Evolutionary conservation across 1,284 basidiomycete genomes (phyloP).

Genomic region (Thelephora terrestris): DNA sequence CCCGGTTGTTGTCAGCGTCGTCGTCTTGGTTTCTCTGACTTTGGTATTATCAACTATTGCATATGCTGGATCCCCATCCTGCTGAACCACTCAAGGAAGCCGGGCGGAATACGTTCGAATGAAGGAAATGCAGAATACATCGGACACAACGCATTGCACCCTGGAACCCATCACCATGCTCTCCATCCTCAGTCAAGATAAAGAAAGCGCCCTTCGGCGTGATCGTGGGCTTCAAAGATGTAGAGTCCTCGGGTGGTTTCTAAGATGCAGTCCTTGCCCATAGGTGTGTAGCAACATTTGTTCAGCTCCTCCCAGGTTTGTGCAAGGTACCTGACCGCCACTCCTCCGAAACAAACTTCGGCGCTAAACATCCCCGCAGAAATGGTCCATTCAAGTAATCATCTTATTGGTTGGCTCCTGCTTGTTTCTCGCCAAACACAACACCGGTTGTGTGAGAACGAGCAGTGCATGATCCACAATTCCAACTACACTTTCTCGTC

Average conservation of each 20-base stretch:
- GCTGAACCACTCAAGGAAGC: constrained; percentile 48
- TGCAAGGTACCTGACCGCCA: not conserved
- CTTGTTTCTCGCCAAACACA: too few relatives aligned
- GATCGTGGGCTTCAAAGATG: constrained; percentile 11
- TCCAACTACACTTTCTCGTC: constrained; percentile 73
- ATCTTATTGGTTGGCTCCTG: too few relatives aligned
- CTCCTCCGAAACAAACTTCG: constrained; percentile 45
- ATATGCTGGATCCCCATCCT: too few relatives aligned
- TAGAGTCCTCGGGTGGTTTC: constrained; percentile 28
- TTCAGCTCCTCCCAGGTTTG: constrained; percentile 1
- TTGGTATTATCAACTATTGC: too few relatives aligned
- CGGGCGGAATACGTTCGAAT: constrained; percentile 66
- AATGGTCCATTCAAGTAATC: constrained; percentile 53
- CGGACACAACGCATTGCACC: constrained; percentile 30
- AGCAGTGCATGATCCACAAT: constrained; percentile 71
- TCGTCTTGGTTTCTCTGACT: too few relatives aligned
- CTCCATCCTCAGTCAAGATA: constrained; percentile 49
- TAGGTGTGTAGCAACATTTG: constrained; percentile 32
- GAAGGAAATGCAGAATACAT: constrained; percentile 53
- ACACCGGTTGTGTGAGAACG: constrained; percentile 72
- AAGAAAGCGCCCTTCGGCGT: constrained; percentile 21
- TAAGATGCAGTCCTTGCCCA: constrained; percentile 32
- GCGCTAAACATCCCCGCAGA: constrained; percentile 68
- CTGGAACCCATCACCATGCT: constrained; percentile 42
- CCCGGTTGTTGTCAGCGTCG: too few relatives aligned